A percentile compares a stretch with the other conserved stretches of the same genome.
Evolutionary conservation across 2,329 filamentous ascomycete species (phyloP).

Genomic region (Juglanconis juglandina): DNA sequence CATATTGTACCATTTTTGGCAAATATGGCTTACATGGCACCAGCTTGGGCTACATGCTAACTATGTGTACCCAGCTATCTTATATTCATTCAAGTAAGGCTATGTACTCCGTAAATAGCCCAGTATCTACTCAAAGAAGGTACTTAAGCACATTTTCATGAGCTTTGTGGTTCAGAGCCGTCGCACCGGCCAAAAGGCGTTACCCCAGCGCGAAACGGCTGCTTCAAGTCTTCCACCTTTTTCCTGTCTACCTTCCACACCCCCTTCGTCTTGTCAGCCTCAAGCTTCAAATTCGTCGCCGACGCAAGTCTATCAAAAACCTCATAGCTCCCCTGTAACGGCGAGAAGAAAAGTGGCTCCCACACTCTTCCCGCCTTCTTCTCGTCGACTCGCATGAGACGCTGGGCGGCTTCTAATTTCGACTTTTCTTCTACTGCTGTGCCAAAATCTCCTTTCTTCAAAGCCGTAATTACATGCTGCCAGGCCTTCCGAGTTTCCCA

Average conservation of each 20-base stretch:
- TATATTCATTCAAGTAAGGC: too few species aligned
- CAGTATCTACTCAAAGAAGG: too few species aligned
- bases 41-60: too few species aligned
- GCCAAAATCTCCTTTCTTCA: background rate
- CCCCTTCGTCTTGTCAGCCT: background rate
- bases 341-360: background rate
- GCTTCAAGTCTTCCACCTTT: background rate
- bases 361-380: background rate
- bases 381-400: background rate
- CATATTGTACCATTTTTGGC: too few species aligned
- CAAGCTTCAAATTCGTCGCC: background rate
- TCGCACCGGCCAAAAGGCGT: background rate
- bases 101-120: too few species aligned
- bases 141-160: too few species aligned
- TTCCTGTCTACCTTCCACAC: background rate
- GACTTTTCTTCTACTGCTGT: background rate
- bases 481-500: background rate
- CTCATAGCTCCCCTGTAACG: background rate
- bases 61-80: too few species aligned
- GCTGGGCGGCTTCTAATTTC: background rate
- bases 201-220: background rate
- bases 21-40: too few species aligned
- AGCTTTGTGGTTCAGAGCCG: too few species aligned
- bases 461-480: background rate
- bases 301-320: background rate